phyloP scores from a whole-genome alignment of 2,329 filamentous ascomycete species.

The Hypomyces perniciosus region DNA sequence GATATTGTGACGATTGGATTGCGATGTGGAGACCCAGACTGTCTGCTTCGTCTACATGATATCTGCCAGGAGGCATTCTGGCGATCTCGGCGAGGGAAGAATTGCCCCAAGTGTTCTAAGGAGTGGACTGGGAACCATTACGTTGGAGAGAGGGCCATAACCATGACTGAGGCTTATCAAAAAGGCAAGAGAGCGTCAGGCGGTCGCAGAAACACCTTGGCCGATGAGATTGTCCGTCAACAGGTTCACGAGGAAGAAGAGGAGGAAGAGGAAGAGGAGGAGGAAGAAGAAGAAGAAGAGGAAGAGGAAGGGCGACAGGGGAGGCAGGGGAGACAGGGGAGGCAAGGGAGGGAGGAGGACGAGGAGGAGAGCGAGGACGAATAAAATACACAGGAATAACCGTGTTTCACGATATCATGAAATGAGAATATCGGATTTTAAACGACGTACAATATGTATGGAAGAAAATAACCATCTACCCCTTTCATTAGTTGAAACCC shows the following conservation, averaged over 20 bases:
- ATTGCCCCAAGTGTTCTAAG: constrained; percentile 57
- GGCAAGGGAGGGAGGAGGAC: not conserved
- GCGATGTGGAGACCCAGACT: constrained; percentile 65
- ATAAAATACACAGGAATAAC: constrained; percentile 11
- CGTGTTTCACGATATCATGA: too few species aligned
- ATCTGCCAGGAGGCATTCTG: constrained; percentile 71
- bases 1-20: constrained; percentile 83
- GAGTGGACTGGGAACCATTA: constrained; percentile 45
- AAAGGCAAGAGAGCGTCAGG: constrained; percentile 33
- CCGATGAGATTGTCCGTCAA: constrained; percentile 28
- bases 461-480: too few species aligned
- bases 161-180: constrained; percentile 45
- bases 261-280: constrained; percentile 14
- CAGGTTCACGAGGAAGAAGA: constrained; percentile 22
- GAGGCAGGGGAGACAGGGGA: too few species aligned
- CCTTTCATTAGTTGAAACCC: too few species aligned
- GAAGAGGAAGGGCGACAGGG: not conserved
- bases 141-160: constrained; percentile 53
- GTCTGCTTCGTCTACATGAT: constrained; percentile 67
- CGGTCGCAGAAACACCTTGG: constrained; percentile 28
- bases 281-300: constrained; percentile 1
- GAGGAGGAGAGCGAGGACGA: not conserved
- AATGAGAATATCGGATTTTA: too few species aligned
- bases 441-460: too few species aligned
- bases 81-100: constrained; percentile 53